A percentile compares a stretch with the other conserved stretches of the same genome.
phyloP scores from a whole-genome alignment of 2,329 filamentous ascomycete species.

The Penicillium glabrum region DNA sequence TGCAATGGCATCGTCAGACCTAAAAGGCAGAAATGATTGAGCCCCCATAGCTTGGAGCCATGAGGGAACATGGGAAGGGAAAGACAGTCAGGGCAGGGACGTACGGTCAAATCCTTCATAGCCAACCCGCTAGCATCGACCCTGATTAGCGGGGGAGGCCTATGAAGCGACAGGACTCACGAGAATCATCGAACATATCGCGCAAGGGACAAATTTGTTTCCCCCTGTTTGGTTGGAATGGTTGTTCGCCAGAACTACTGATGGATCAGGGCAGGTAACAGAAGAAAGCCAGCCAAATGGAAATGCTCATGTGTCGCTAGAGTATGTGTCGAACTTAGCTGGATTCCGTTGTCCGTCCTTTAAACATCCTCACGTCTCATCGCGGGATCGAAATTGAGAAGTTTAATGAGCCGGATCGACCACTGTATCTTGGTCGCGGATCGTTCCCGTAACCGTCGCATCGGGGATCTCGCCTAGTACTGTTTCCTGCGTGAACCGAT shows the following conservation, averaged over 20 bases:
- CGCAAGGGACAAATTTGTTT: constrained; percentile 1
- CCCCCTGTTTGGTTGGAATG: constrained; percentile 3
- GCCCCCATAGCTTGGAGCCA: not conserved
- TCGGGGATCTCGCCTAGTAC: constrained; percentile 35
- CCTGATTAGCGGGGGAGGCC: not conserved
- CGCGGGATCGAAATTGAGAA: not conserved
- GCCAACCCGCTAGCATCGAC: constrained; percentile 1
- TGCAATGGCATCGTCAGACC: constrained; percentile 9
- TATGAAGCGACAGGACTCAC: constrained; percentile 11
- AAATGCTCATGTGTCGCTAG: constrained; percentile 29
- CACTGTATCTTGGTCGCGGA: constrained; percentile 36
- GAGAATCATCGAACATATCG: constrained; percentile 1
- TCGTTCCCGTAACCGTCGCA: constrained; percentile 33
- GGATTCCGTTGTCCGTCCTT: constrained; percentile 25
- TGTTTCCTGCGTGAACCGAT: constrained; percentile 37
- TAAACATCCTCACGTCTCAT: not conserved
- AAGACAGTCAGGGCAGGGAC: constrained; percentile 16
- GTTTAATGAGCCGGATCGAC: constrained; percentile 33
- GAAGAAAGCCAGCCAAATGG: constrained; percentile 20
- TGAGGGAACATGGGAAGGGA: not conserved
- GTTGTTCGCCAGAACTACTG: constrained; percentile 32
- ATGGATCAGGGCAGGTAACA: constrained; percentile 34
- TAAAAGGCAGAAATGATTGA: not conserved
- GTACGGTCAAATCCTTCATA: constrained; percentile 18
- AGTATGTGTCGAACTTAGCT: constrained; percentile 42